These are phyloP conservation scores for Microsporum canis DNA, from an alignment of 2,329 filamentous ascomycete species.

Conservation along the genomic window DNA sequence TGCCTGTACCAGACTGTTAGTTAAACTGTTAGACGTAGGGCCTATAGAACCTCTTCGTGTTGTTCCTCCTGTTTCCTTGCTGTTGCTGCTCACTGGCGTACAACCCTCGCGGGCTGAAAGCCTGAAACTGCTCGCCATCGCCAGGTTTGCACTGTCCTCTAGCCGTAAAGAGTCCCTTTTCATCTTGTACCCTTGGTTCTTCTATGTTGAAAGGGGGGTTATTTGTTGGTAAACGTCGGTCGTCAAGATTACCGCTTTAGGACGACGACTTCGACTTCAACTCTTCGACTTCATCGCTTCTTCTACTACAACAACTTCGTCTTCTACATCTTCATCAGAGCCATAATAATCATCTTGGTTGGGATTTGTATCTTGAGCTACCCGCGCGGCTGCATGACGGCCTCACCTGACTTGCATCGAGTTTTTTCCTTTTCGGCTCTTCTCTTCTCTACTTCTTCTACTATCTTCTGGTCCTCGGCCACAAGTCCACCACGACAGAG, in stretches of 20 bases:
- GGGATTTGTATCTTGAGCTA: background rate
- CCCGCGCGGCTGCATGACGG: background rate
- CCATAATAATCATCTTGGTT: background rate
- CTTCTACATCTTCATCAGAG: background rate
- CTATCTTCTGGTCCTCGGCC: background rate
- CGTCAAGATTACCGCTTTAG: background rate
- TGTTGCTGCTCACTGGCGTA: background rate
- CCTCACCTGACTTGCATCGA: background rate
- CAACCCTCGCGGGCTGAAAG: background rate
- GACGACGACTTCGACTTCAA: background rate
- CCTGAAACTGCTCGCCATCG: background rate
- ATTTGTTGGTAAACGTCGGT: background rate
- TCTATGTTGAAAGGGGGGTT: background rate
- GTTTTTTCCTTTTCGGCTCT: background rate
- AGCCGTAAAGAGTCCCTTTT: background rate
- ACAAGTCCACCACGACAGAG: background rate
- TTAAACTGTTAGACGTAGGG: background rate
- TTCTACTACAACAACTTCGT: background rate
- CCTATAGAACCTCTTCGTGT: background rate
- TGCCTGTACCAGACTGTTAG: background rate
- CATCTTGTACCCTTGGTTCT: background rate
- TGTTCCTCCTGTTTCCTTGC: background rate
- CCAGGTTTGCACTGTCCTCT: background rate
- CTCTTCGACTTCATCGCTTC: background rate
- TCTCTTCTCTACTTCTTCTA: background rate